Base-by-base conservation (phyloP, 306 rosid genomes). In the Acmispon strigosus region DNA sequence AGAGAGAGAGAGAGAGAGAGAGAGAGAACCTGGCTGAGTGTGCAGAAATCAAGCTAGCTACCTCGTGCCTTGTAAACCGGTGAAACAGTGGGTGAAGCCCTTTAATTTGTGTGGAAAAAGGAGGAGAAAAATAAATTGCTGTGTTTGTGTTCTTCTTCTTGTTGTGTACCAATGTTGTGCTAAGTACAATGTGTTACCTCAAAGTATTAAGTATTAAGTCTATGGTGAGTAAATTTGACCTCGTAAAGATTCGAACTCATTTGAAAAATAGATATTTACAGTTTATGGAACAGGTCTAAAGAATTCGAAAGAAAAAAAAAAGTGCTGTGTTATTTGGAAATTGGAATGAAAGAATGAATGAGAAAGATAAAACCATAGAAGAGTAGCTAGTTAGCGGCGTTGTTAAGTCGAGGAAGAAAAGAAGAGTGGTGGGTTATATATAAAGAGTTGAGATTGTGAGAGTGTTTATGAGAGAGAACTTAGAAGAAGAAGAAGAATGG, bases 331-430 rank as follows among this genome's bases (percentile, higher is more conserved):
- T 61, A 29, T 73, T 64, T 10, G 43, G 49, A 72, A 64, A 32
- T 32, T 32, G 34, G 8, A 32, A 32, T 32, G 37, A 32, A 32
- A 4, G 37, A 32, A 5, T 2, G 37, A 70, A 32, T 20, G 49
- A 34, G 12, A 77, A 77, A 43, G 64, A 16, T 39, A 53, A 66
- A 61, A 55, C 81, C 76, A 63, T 59, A 45, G 29, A 19, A 74
- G 65, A 58, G 47, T 27, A 22, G 37, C 37, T 27, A n/a, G 8
- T 8, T 64, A 66, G 57, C 84, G 86, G 89, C 89, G 90, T 82
- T 79, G 94, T 86, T 88, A 85, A 36, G 22, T 2, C 5, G 18
- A 73, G 36, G 48, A 15, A 62, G 18, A 32, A 32, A 32, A 32
- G 4, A 47, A 17, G 51, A 44, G 8, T 5, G 41, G 2, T 5